phyloP scores from a whole-genome alignment of 1,284 basidiomycete genomes.

The Apiotrichum porosum region DNA sequence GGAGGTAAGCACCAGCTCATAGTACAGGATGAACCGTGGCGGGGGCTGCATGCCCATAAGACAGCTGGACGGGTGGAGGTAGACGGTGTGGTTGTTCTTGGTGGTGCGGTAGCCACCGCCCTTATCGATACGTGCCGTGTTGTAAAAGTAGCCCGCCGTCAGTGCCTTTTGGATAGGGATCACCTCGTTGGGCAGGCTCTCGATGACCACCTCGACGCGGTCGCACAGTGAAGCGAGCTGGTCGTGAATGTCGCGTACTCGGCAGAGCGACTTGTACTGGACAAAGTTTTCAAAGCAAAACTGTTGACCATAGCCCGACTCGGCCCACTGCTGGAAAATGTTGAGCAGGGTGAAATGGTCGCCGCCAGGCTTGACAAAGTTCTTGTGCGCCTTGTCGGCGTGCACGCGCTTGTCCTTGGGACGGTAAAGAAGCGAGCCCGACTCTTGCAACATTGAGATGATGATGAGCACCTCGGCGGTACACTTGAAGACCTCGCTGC shows the following conservation, averaged over 20 bases:
- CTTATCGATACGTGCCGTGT: slow-evolving; percentile 82
- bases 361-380: slow-evolving; percentile 90
- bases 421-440: slow-evolving; percentile 87
- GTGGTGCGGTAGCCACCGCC: slow-evolving; percentile 88
- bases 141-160: slow-evolving; percentile 93
- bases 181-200: slow-evolving; percentile 86
- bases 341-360: slow-evolving; percentile 97
- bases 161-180: slow-evolving; percentile 90
- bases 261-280: slow-evolving; percentile 89
- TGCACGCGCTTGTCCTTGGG: slow-evolving; percentile 96
- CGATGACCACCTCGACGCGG: slow-evolving; percentile 87
- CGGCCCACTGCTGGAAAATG: slow-evolving; percentile 98
- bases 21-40: slow-evolving; percentile 83
- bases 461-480: slow-evolving; percentile 98
- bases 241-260: slow-evolving; percentile 91
- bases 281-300: slow-evolving; percentile 94
- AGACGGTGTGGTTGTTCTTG: slow-evolving; percentile 92
- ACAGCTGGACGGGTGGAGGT: slow-evolving; percentile 92
- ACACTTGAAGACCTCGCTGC: slow-evolving; percentile 88
- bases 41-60: slow-evolving; percentile 94
- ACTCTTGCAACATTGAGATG: slow-evolving; percentile 95
- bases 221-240: slow-evolving; percentile 93
- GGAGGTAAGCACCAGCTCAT: slow-evolving; percentile 63
- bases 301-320: slow-evolving; percentile 90
- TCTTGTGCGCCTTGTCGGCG: slow-evolving; percentile 93